These are phyloP conservation scores for Wallacemonas rigidus DNA, from an alignment of 208 protist genomes.

Conservation along the genomic window DNA sequence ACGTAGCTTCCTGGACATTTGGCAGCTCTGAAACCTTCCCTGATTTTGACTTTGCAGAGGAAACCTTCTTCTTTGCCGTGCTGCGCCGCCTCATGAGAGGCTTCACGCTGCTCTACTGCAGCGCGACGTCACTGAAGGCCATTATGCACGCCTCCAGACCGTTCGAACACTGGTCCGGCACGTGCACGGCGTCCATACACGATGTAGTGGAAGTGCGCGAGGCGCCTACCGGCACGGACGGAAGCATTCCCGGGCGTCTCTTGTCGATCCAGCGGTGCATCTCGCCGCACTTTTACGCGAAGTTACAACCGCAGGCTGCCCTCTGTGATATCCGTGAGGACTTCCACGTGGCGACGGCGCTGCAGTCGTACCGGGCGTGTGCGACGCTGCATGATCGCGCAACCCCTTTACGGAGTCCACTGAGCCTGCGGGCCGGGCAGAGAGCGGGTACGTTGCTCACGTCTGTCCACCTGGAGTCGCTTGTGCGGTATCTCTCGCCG, in stretches of 20 bases:
- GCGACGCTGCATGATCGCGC: constrained; percentile 24
- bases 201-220: constrained; percentile 49
- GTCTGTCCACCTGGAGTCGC: constrained; percentile 44
- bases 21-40: constrained; percentile 42
- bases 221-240: not conserved
- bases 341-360: constrained; percentile 60
- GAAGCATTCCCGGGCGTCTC: constrained; percentile 15
- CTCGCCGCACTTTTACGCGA: constrained; percentile 26
- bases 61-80: constrained; percentile 60
- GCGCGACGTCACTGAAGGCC: constrained; percentile 41
- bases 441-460: constrained; percentile 29
- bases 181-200: constrained; percentile 38
- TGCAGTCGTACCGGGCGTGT: constrained; percentile 70
- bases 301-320: constrained; percentile 17
- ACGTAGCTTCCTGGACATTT: constrained; percentile 43
- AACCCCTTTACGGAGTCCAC: not conserved
- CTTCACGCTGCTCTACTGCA: constrained; percentile 52
- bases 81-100: constrained; percentile 58
- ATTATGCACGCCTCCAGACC: constrained; percentile 29
- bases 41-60: constrained; percentile 27
- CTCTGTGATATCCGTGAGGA: constrained; percentile 53
- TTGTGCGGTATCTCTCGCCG: constrained; percentile 51
- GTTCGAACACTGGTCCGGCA: constrained; percentile 13
- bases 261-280: constrained; percentile 33
- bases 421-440: not conserved